These are phyloP conservation scores for Omphalea diandra DNA, from an alignment of 441 rosid species.

Conservation along the genomic window DNA sequence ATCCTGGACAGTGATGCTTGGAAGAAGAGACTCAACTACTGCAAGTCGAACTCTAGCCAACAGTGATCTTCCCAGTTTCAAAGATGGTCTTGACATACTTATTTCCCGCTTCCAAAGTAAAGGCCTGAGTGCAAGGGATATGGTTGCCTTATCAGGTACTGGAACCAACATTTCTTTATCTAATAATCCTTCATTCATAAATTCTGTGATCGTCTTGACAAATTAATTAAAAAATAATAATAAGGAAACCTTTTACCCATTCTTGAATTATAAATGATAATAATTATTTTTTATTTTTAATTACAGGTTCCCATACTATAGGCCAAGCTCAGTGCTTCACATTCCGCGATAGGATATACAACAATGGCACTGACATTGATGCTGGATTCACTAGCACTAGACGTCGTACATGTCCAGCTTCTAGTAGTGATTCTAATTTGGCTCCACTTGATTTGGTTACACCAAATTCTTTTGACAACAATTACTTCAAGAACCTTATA, in stretches of 20 bases:
- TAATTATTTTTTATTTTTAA: too few species aligned
- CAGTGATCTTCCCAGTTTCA: slow-evolving; percentile 38
- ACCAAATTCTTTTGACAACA: slow-evolving; percentile 58
- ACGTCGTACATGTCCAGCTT: slow-evolving; percentile 32
- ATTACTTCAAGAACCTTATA: slow-evolving; percentile 51
- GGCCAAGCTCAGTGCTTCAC: slow-evolving; percentile 56
- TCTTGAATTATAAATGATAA: not conserved
- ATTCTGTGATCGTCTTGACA: too few species aligned
- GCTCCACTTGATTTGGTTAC: slow-evolving; percentile 58
- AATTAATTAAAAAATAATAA: too few species aligned
- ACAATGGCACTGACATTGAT: slow-evolving; percentile 43
- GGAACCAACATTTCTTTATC: too few species aligned
- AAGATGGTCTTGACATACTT: slow-evolving; percentile 33
- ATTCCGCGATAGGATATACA: slow-evolving; percentile 46
- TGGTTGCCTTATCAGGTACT: slow-evolving; percentile 50
- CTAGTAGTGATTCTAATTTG: slow-evolving; percentile 31
- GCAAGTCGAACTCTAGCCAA: slow-evolving; percentile 34
- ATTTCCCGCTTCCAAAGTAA: slow-evolving; percentile 36
- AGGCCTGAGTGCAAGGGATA: slow-evolving; percentile 51
- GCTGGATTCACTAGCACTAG: slow-evolving; percentile 48
- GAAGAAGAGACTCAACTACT: slow-evolving; percentile 53
- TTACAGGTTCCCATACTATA: slow-evolving; percentile 54
- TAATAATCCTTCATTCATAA: too few species aligned
- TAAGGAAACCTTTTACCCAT: too few species aligned
- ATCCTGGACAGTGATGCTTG: slow-evolving; percentile 46